phyloP scores from a whole-genome alignment of 202 grass and related monocot genomes.

The Bolboschoenoplectus hybrid region DNA sequence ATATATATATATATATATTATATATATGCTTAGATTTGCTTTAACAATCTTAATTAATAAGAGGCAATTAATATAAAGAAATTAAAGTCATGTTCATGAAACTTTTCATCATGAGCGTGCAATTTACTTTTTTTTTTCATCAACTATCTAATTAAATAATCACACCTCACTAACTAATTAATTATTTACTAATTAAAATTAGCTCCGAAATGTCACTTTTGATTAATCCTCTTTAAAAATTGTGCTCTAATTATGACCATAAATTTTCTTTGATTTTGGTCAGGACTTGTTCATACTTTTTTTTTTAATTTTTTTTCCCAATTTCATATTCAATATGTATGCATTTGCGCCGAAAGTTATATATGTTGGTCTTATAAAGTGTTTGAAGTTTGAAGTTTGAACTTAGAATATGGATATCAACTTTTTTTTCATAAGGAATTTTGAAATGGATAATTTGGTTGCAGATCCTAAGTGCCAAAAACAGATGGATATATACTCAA shows the following conservation, averaged over 20 bases:
- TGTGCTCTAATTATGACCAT: background rate
- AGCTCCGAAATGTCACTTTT: background rate
- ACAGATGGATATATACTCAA: background rate
- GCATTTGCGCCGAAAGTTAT: background rate
- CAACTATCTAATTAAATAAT: background rate
- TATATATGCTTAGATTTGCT: background rate
- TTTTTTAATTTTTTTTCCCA: background rate
- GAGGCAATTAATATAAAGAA: background rate
- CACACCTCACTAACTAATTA: background rate
- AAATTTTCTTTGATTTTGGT: slow-evolving; percentile 1
- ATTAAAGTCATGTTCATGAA: background rate
- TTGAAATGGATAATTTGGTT: background rate
- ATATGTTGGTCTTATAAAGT: background rate
- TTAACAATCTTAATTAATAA: slow-evolving; percentile 10
- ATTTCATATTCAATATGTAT: background rate
- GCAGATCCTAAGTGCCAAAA: background rate
- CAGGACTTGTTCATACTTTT: background rate
- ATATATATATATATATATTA: background rate
- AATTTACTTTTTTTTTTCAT: background rate
- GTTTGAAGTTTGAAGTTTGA: slow-evolving; percentile 36
- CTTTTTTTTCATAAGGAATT: background rate
- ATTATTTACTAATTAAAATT: slow-evolving; percentile 12
- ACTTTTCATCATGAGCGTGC: background rate
- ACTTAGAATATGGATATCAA: background rate
- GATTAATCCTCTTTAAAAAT: background rate